A percentile compares a stretch with the other conserved stretches of the same genome.
These are phyloP conservation scores for Emydomyces testavorans DNA, from an alignment of 2,329 filamentous ascomycete genomes.

Conservation along the genomic window DNA sequence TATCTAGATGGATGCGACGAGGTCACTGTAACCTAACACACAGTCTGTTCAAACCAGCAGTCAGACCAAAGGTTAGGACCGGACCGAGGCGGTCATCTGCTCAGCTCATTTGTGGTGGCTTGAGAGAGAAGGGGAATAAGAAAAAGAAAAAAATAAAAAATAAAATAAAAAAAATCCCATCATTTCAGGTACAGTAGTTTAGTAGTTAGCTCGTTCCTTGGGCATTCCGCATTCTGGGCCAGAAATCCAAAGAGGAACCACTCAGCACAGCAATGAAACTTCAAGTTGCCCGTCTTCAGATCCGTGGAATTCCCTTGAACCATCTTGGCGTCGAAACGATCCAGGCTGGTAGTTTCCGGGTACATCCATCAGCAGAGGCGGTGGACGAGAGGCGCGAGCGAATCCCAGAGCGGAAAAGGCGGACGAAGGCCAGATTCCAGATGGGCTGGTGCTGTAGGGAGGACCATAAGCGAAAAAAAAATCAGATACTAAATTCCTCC, in stretches of 20 bases:
- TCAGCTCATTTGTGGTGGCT: neutral
- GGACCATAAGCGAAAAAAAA: neutral
- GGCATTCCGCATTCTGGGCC: neutral
- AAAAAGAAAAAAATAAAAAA: no score
- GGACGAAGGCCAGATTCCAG: no score
- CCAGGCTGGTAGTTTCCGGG: neutral
- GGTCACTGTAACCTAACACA: neutral
- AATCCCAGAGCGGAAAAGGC: no score
- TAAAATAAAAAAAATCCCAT: no score
- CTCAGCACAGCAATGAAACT: neutral
- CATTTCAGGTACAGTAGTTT: no score
- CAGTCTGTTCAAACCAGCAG: neutral
- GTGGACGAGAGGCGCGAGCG: neutral
- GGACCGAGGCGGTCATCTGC: slow-evolving; percentile 10
- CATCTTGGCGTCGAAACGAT: neutral
- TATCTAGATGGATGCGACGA: no score
- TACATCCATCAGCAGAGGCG: neutral
- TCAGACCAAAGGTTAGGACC: slow-evolving; percentile 4
- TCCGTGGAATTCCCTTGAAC: neutral
- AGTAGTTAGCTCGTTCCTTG: neutral
- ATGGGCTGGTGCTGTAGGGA: neutral
- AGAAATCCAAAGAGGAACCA: neutral
- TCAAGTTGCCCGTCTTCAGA: neutral
- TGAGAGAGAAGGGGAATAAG: no score
- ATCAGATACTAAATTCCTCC: neutral